Evolutionary conservation across 176 grass and related monocot species (phyloP).

Genomic region (Tillandsia leiboldiana): DNA sequence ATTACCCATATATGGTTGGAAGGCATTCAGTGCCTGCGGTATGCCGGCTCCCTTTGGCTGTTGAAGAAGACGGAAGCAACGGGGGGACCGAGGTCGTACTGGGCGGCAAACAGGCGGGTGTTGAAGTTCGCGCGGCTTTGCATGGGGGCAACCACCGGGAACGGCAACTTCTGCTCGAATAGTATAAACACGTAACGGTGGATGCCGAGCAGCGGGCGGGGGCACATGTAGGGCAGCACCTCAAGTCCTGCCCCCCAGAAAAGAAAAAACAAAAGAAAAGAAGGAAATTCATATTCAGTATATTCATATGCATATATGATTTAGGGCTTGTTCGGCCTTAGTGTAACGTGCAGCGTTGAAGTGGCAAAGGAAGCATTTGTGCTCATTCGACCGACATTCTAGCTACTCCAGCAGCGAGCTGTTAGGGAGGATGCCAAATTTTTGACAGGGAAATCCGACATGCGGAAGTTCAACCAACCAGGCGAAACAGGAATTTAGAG

Average conservation of each 20-base stretch:
- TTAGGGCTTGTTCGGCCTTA: no score
- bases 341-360: no score
- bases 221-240: constrained; percentile 56
- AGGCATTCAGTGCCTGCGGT: constrained; percentile 30
- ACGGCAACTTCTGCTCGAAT: constrained; percentile 52
- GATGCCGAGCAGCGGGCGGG: constrained; percentile 54
- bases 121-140: constrained; percentile 33
- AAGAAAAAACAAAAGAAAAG: neutral
- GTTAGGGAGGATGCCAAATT: no score
- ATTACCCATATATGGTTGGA: no score
- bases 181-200: constrained; percentile 68
- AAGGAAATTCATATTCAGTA: neutral
- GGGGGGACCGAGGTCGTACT: constrained; percentile 51
- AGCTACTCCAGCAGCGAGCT: no score
- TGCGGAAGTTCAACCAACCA: no score
- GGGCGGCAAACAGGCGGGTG: constrained; percentile 50
- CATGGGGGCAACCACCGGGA: constrained; percentile 9
- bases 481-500: no score
- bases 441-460: no score
- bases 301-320: no score
- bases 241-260: constrained; percentile 32
- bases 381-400: no score
- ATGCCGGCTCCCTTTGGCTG: constrained; percentile 61
- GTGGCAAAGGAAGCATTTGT: no score
- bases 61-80: constrained; percentile 79